Percentiles rank a stretch among this genome's conserved stretches.
These are phyloP conservation scores for Fusarium sororula DNA, from an alignment of 2,329 filamentous ascomycete genomes.

Conservation along the genomic window DNA sequence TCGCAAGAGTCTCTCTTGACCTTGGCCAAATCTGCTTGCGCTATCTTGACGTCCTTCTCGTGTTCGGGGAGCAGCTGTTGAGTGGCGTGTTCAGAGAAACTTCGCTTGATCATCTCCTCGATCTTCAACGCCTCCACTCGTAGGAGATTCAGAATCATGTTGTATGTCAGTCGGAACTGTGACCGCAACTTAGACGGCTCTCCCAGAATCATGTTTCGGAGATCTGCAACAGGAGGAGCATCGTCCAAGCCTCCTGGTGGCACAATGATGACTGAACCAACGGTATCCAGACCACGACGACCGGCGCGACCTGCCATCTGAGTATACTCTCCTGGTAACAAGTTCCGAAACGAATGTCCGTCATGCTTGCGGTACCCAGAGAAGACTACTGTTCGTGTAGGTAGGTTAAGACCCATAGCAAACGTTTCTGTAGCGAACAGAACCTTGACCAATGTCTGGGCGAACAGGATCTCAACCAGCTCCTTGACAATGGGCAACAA, in stretches of 20 bases:
- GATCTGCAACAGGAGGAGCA: constrained; percentile 82
- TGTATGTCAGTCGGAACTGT: constrained; percentile 97
- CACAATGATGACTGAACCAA: constrained; percentile 95
- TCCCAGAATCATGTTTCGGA: constrained; percentile 94
- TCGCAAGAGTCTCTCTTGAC: constrained; percentile 86
- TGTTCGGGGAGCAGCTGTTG: constrained; percentile 94
- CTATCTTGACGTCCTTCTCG: constrained; percentile 91
- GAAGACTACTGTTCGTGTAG: constrained; percentile 95
- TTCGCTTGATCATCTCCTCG: constrained; percentile 99
- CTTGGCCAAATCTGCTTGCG: constrained; percentile 90
- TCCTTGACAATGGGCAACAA: constrained; percentile 97
- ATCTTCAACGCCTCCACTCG: constrained; percentile 97
- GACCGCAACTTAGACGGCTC: constrained; percentile 95
- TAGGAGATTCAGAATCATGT: constrained; percentile 97
- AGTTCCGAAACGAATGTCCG: constrained; percentile 87
- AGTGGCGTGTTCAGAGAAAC: constrained; percentile 97
- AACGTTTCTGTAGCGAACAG: constrained; percentile 98
- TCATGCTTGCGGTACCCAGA: constrained; percentile 98
- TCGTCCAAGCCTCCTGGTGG: constrained; percentile 82
- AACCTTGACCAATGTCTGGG: constrained; percentile 93
- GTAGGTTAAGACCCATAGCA: constrained; percentile 96
- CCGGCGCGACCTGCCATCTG: constrained; percentile 98
- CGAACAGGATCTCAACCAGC: constrained; percentile 95
- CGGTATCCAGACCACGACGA: constrained; percentile 88
- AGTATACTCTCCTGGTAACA: constrained; percentile 95